phyloP scores from a whole-genome alignment of 306 rosid species.

The Oxytropis ochrocephala region DNA sequence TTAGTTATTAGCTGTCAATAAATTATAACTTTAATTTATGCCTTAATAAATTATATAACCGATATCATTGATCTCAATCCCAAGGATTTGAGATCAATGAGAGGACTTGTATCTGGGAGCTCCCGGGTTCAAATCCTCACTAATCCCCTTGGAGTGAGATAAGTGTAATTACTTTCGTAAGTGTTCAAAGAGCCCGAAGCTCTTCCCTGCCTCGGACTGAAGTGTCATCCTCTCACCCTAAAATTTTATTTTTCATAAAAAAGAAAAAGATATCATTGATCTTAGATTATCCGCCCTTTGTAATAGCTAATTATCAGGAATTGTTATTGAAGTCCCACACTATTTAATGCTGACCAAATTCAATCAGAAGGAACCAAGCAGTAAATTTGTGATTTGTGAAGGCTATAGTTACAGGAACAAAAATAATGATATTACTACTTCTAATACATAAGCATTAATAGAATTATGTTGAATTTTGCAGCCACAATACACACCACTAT shows the following conservation, averaged over 20 bases:
- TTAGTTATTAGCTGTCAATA: not conserved
- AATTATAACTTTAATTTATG: too few relatives aligned
- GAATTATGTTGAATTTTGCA: conserved; percentile 36
- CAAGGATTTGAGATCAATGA: too few relatives aligned
- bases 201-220: too few relatives aligned
- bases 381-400: not conserved
- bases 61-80: not conserved
- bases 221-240: too few relatives aligned
- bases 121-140: too few relatives aligned
- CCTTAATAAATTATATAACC: not conserved
- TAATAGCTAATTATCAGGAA: not conserved
- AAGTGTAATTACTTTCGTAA: too few relatives aligned
- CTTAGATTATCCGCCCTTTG: not conserved
- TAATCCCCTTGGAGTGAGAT: too few relatives aligned
- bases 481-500: conserved; percentile 91
- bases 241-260: too few relatives aligned
- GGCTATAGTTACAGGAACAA: not conserved
- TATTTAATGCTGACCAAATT: not conserved
- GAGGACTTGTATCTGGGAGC: too few relatives aligned
- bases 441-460: not conserved
- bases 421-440: not conserved
- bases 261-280: not conserved
- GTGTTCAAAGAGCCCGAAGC: too few relatives aligned
- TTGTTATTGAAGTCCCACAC: not conserved
- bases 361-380: not conserved